phyloP scores from a whole-genome alignment of 345 rosid species.

The Kernera saxatilis region DNA sequence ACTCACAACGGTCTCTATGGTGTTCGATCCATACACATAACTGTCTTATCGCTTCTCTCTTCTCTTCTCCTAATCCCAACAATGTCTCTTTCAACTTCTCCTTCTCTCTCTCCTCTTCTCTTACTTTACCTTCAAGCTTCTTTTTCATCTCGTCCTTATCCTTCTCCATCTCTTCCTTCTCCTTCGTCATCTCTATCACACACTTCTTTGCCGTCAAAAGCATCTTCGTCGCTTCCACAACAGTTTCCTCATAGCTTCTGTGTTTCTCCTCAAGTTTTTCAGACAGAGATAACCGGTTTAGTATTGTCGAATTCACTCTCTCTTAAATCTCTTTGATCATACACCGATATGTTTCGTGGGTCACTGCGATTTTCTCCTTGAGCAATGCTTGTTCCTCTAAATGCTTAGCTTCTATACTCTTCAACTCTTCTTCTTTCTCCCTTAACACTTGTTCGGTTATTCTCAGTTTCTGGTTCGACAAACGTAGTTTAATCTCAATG shows the following conservation, averaged over 20 bases:
- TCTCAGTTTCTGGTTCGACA: constrained; percentile 93
- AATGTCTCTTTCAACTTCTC: constrained; percentile 40
- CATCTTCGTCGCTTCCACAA: constrained; percentile 40
- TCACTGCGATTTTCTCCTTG: constrained; percentile 46
- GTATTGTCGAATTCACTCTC: constrained; percentile 28
- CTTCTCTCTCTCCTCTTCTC: constrained; percentile 49
- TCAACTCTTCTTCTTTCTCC: constrained; percentile 66
- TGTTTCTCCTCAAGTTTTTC: constrained; percentile 40
- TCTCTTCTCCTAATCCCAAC: constrained; percentile 57
- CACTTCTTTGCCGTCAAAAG: constrained; percentile 41
- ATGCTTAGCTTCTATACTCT: constrained; percentile 57
- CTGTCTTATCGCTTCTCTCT: constrained; percentile 84
- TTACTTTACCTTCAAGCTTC: constrained; percentile 41
- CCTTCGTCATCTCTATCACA: constrained; percentile 37
- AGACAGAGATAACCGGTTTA: constrained; percentile 34
- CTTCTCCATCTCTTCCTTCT: constrained; percentile 28
- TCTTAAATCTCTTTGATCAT: constrained; percentile 44
- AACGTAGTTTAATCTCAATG: constrained; percentile 79
- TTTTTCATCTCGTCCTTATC: constrained; percentile 33
- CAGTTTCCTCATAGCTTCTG: constrained; percentile 29
- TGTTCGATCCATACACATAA: constrained; percentile 78
- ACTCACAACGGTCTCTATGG: constrained; percentile 52
- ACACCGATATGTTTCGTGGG: constrained; percentile 36
- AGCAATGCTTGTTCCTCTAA: constrained; percentile 55
- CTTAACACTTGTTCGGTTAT: constrained; percentile 71